Base-by-base conservation (phyloP, 2,329 filamentous ascomycete genomes). In the Pyrenochaeta sp. region DNA sequence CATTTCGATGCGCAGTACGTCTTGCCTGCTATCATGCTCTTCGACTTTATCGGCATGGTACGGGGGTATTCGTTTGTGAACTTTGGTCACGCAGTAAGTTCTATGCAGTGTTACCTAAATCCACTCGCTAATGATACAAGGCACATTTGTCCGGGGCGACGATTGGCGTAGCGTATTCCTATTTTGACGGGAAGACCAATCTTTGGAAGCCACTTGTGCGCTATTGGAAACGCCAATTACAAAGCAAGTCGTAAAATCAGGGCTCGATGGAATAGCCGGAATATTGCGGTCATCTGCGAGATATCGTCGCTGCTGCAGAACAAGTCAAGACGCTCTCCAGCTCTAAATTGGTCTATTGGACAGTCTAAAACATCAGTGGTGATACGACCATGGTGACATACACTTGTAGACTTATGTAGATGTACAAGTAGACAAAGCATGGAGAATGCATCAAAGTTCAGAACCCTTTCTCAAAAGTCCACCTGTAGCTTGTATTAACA, bases 31-130 rank as follows among this genome's bases (percentile, higher is more conserved):
- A 51, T 77, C n/a, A 72, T 77, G 70, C 54, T 69, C 19, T 76
- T 77, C 44, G 74, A 77, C 59, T 52, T 74, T 24, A 53, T 71
- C 39, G 74, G 74, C 19, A 66, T 75, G 53, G 55, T 75, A 12
- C 63, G 67, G 6, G 72, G 71, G 1, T 73, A 67, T 47, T 66
- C 54, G 1, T 69, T 70, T 25, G 59, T 74, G 10, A 72, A 69
- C 32, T 65, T 74, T 36, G 74, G 73, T 6, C 74, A 77, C 47
- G 74, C 70, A n/a, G 74, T 75, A 65, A 64, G 74, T 72, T 36
- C 19, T 45, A 2, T 34, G 13, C 34, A 42, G 10, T 8, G 9
- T 30, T 19, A 15, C 28, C 3, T 34, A 4, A 37, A 27, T 8
- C 8, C 44, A 19, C 36, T 9, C n/a, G 42, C 66, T 75, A 52